Base-by-base conservation (phyloP, 2,329 filamentous ascomycete genomes). In the Nemania serpens region DNA sequence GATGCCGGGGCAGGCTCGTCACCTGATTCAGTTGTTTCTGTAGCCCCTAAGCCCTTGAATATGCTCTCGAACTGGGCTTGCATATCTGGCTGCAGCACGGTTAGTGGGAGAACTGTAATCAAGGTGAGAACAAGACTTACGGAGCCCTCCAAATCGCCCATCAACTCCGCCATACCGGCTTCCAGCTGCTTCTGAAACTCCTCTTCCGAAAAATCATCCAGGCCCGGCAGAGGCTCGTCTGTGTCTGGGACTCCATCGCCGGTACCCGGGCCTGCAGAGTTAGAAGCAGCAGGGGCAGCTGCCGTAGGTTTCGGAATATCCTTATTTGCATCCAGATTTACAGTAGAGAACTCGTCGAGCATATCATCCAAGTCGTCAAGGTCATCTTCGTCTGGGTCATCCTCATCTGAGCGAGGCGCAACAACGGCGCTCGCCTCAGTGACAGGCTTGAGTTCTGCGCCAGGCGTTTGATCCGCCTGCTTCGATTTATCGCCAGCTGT, bases 311-410 rank as follows among this genome's bases (percentile, higher is more conserved):
- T 60, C 58, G 57, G 55, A 69, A 57, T 62, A 75, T 70, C 20
- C 75, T 71, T 22, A 73, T 80, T 82, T 68, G 76, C 72, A 67
- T 84, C 79, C 60, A 88, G 70, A 67, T 88, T 87, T 53, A 82
- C 81, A 29, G 89, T 78, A 43, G 89, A 88, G 77, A 99, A 99
- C 66, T 97, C 91, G 73, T 97, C 92, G 25, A 99, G 88, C 76
- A 98, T 90, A 69, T 98, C 94, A 77, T 99, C 95, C 46, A 99
- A 81, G 71, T 98, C 95, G 71, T 97, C 91, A 18, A 95, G 79
- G 68, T 95, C 91, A 75, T 95, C 95, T 76, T 96, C 93, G 67
- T 98, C 94, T 6, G 93, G 94, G 71, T 97, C 94, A 18, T 93
- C 89, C 15, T 90, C 87, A 67, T 90, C 84, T 29, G 25, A 29